phyloP scores from a whole-genome alignment of 2,329 filamentous ascomycete species.

The Proliferodiscus dingleyae region DNA sequence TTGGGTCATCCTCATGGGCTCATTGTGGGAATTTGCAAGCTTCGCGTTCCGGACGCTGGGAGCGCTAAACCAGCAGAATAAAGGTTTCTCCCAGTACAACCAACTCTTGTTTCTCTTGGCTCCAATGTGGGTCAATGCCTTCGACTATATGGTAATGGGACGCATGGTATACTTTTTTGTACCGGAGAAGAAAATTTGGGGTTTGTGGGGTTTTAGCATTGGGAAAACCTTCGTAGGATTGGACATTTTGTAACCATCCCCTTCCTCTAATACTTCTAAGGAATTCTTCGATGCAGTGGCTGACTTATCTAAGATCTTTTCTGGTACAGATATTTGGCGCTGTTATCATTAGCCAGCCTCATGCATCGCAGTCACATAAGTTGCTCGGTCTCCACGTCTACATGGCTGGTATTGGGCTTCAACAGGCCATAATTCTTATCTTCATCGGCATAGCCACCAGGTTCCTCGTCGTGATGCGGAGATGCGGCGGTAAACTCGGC shows the following conservation, averaged over 20 bases:
- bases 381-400: slow-evolving; percentile 37
- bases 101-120: slow-evolving; percentile 37
- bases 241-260: slow-evolving; percentile 38
- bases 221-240: slow-evolving; percentile 42
- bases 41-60: slow-evolving; percentile 35
- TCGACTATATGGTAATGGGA: slow-evolving; percentile 26
- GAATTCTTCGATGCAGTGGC: slow-evolving; percentile 1
- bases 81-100: slow-evolving; percentile 24
- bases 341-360: slow-evolving; percentile 20
- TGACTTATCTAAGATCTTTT: slow-evolving; percentile 31
- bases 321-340: slow-evolving; percentile 38
- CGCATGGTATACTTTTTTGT: slow-evolving; percentile 27
- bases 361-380: slow-evolving; percentile 17
- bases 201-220: slow-evolving; percentile 29
- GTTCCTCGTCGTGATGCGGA: slow-evolving; percentile 31
- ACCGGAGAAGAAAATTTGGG: slow-evolving; percentile 31
- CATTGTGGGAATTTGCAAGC: slow-evolving; percentile 35
- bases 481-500: not conserved
- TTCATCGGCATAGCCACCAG: slow-evolving; percentile 36
- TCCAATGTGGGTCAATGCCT: slow-evolving; percentile 25
- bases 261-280: too few relatives aligned
- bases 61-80: slow-evolving; percentile 36
- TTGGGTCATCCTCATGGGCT: slow-evolving; percentile 40
- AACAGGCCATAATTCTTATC: slow-evolving; percentile 42
- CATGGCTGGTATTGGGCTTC: slow-evolving; percentile 47